Evolutionary conservation across 345 rosid genomes (phyloP), one percentile per base, ranked within the genome.

Genomic region (Rhodamnia rubescens): DNA sequence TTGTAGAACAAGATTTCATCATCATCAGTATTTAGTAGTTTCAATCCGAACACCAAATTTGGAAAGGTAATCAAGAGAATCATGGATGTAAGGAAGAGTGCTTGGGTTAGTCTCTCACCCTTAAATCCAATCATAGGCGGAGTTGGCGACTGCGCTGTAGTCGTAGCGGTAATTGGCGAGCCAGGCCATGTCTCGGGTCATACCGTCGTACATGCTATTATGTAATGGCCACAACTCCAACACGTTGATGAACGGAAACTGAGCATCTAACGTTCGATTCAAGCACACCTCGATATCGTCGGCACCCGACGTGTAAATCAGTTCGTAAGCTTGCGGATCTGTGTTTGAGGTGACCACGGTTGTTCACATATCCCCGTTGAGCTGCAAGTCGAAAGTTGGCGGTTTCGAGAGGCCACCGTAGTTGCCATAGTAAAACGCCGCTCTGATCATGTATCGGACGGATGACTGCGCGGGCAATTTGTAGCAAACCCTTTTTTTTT

Each of bases 401-500:
- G 87, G 87, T 5, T 57, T 82, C 2, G 50, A 26, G 18, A 86
- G 87, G 9, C 78, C 55, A 24, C 87, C 87, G 12, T 86, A 87
- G 84, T 88, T 86, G 21, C 86, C 88, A 51, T 85, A 87, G 83
- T 58, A 81, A 83, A 87, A 90, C 27, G 84, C 86, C n/a, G 89
- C 90, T 11, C 86, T 58, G 82, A 88, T 83, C 14, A 86, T 85
- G 82, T 86, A 85, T 7, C 83, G 82, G 3, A 20, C 20, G 29
- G 85, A 55, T 20, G 74, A 47, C 24, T 50, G 12, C 0, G 78
- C 13, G 3, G 88, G 89, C 13, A 88, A 22, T 2, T 40, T 81
- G 87, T 86, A 89, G 32, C 89, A 90, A 74, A 85, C 83, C 56
- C 57, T 84, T 27, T 55, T 84, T 27, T 49, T 55, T 20, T 85